Evolutionary conservation across 1,139 yeast genomes (phyloP), one percentile per base, ranked within the genome.

Genomic region (Magnusiomyces ingens): DNA sequence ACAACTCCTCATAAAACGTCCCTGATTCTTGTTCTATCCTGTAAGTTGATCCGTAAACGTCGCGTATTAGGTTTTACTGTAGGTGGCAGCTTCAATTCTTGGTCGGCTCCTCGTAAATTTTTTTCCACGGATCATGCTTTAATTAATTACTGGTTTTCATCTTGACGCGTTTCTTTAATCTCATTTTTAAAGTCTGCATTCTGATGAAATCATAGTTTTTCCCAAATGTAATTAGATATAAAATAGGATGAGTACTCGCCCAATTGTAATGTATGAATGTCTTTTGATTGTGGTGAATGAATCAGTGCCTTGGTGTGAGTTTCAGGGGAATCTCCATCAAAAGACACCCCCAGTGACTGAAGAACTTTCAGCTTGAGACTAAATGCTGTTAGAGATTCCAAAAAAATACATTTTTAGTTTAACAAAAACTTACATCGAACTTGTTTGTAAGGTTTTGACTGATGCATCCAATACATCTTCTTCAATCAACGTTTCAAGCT

Each of bases 171-270:
- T n/a, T n/a, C n/a, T n/a, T n/a, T n/a, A n/a, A n/a, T n/a, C n/a
- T n/a, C n/a, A n/a, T n/a, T n/a, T n/a, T n/a, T n/a, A n/a, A n/a
- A n/a, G n/a, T n/a, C n/a, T n/a, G n/a, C n/a, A n/a, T n/a, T n/a
- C n/a, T n/a, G n/a, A n/a, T n/a, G n/a, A n/a, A n/a, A n/a, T 36
- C 45, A 52, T 29, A 52, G 45, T 22, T 51, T 54, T 17, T 85
- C 91, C 94, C 94, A 85, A 21, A 85, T 76, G 64, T 78, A 82
- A 61, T 84, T 84, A 10, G 88, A 77, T 35, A 84, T 75, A 64
- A 84, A 84, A 62, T 76, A 82, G 57, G 80, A 81, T 58, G 83
- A 78, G 61, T 81, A 82, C 32, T 78, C 77, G 59, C 81, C 85
- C 12, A 82, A 60, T 37, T 77, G 74, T 51, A 85, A 68, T 4